Base-by-base conservation (phyloP, 2,329 filamentous ascomycete species). In the Monosporascus sp. region DNA sequence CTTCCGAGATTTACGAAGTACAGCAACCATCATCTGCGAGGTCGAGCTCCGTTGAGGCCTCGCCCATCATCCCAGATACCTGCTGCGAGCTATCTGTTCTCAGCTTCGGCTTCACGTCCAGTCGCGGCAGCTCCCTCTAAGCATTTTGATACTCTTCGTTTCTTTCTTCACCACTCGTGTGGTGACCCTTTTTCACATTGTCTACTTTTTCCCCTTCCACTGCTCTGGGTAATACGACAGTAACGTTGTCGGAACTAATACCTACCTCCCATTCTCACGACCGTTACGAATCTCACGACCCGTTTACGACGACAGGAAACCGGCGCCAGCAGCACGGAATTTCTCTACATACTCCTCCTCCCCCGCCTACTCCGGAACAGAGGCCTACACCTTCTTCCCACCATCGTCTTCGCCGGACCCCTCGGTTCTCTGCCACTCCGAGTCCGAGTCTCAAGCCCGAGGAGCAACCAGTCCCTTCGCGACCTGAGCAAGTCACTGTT, bases 281-380 rank as follows among this genome's bases (percentile, higher is more conserved):
- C 77, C 73, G 73, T 76, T 71, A 80, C 80, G 77, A 80, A 66
- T 70, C 63, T 70, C 67, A 80, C 76, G 76, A 76, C 65, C 69
- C 71, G 63, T 71, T 71, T 65, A 55, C 58, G 50, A 66, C 66
- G 53, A 58, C 63, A 61, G 63, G 67, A 54, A 15, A 60, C 58
- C 72, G 75, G 73, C 73, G 71, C 68, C 74, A 75, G 71, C 71
- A 73, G 62, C 65, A 55, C 59, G 65, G 52, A 58, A 60, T 60
- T 60, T 63, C 53, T 58, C 71, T 52, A 65, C 74, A 61, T 68
- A 72, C 63, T 67, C 65, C 60, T 67, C 65, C 60, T 58, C 65
- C 59, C 52, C 58, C 62, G 49, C 52, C 51, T 59, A 50, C 57
- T 31, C 56, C 60, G 56, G 71, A 72, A 57, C 69, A 72, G 65